Base-by-base conservation (phyloP, 2,329 filamentous ascomycete species). In the Neofusicoccum parvum region DNA sequence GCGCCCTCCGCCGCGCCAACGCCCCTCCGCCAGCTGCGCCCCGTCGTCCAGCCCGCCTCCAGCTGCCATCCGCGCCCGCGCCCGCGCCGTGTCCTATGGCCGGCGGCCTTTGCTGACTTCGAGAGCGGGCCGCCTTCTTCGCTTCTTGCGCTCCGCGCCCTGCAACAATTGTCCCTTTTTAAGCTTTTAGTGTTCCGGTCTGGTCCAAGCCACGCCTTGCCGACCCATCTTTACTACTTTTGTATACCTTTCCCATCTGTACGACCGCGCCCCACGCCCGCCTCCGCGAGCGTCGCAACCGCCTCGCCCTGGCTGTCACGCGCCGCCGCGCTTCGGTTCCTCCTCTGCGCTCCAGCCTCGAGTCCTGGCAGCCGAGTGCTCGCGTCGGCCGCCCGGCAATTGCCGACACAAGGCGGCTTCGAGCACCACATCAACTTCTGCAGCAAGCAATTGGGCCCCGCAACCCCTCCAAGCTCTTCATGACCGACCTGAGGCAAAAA, bases 401-500 rank as follows among this genome's bases (percentile, higher is more conserved):
- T 23, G 27, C 51, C 50, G 50, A 41, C 23, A 39, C 23, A 65
- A 43, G 27, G 48, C n/a, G 36, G 48, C 60, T 27, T 36, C 36
- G 60, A 64, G 27, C 48, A 48, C 50, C 32, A 5, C 32, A 49
- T 49, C 15, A 11, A 39, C 10, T 12, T 17, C 41, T 34, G 17
- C 48, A 43, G n/a, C 62, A 6, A 23, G 2, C 17, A 51, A 53
- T 23, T 14, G 43, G 15, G 17, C 27, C 17, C 17, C 17, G 17
- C 11, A n/a, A 32, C 51, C 32, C 20, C 23, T 36, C 63, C 45
- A 12, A 23, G 43, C 62, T 68, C 75, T 79, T 79, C 73, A 90
- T 90, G 87, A 87, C 84, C 83, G 85, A 87, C 76, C 82, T 95
- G 72, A 86, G 83, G 70, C 79, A 83, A 43, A 85, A 89, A 70